phyloP scores from a whole-genome alignment of 169 alveolate species.

The Eimeria maxima region DNA sequence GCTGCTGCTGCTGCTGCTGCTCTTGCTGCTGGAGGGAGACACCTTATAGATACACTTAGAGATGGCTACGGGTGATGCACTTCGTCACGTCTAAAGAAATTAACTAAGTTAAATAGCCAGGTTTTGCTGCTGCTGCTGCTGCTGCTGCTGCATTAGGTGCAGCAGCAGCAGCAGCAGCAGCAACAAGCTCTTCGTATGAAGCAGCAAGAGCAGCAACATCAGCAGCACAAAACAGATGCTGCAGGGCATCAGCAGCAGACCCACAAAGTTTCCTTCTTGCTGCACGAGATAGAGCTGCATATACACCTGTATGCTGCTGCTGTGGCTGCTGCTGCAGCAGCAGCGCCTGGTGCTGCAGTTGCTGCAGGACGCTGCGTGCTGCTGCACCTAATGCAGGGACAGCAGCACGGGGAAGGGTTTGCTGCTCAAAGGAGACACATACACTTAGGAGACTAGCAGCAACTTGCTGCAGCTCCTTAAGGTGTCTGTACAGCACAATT shows the following conservation, averaged over 20 bases:
- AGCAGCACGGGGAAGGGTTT: constrained; percentile 31
- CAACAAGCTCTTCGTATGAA: constrained; percentile 2
- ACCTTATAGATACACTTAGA: not conserved
- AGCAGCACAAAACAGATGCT: constrained; percentile 18
- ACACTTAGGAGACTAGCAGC: not conserved
- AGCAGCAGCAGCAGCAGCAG: constrained; percentile 45
- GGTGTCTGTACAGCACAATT: constrained; percentile 33
- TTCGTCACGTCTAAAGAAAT: too few species aligned
- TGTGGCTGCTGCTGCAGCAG: constrained; percentile 44
- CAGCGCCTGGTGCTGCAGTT: constrained; percentile 35
- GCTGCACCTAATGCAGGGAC: not conserved
- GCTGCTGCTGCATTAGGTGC: constrained; percentile 9
- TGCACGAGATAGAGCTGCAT: constrained; percentile 28
- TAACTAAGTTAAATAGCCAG: not conserved
- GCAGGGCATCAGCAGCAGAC: not conserved
- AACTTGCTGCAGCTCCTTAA: constrained; percentile 36
- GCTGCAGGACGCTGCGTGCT: constrained; percentile 30
- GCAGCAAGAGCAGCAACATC: constrained; percentile 58
- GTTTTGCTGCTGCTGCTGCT: not conserved
- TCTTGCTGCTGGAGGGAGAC: constrained; percentile 1
- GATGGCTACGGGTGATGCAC: not conserved
- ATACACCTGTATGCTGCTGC: constrained; percentile 27
- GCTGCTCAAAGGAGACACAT: not conserved
- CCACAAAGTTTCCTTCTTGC: not conserved
- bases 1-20: constrained; percentile 48